Evolutionary conservation across 345 rosid genomes (phyloP), one percentile per base, ranked within the genome.

Genomic region (Salix brachista): DNA sequence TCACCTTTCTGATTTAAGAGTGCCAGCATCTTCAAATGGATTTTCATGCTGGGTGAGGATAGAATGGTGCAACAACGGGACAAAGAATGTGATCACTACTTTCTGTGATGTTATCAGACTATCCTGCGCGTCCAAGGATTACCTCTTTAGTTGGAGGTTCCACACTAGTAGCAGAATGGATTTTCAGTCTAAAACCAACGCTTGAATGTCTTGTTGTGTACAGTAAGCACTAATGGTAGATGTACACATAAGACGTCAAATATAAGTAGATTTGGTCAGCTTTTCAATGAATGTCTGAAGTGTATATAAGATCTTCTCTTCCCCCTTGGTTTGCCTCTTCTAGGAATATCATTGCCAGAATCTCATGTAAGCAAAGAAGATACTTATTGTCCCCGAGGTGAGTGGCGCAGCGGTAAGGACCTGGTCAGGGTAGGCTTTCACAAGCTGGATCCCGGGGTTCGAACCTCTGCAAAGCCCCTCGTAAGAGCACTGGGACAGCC

Each of bases 31-130:
- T 4, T 86, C 89, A 44, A 82, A 80, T 34, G 90, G 91, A 74
- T 96, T 96, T 74, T 89, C 92, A 30, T 92, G 99, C 81, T 90
- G 99, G 98, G 97, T 82, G 77, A 91, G 83, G 85, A 93, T 96
- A 71, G 96, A 90, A 48, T 96, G 99, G 99, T 90, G 84, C 44
- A 86, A 76, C 42, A 83, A 80, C 3, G 92, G 89, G 37, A 83
- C 83, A 79, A 91, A 89, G 82, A 82, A 77, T 67, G 79, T 77
- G 6, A 79, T 86, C 65, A 68, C 75, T 69, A 88, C 98, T 8
- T 91, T 88, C 65, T 92, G 98, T 72, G 91, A 94, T 68, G 99
- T 89, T 21, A 82, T 67, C 50, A 90, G 84, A 79, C 78, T 92
- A 65, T 78, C 80, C 6, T 92, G 96, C 77, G 84, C 84, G 39